A percentile compares a stretch with the other conserved stretches of the same genome.
Conservation (phyloP, 345 rosid species). For the rapeseed (Brassica napus) region Da-Ae NC_063442.1:31364001-31364500, state of each 20-base stretch:
- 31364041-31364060: neutral
- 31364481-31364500: conserved; percentile 99
- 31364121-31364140: neutral
- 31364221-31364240: conserved; percentile 83
- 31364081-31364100: neutral
- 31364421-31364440: conserved; percentile 37
- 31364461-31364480: conserved; percentile 94
- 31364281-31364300: conserved; percentile 13
- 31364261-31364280: conserved; percentile 99
- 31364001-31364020: neutral
- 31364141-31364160: conserved; percentile 73
- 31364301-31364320: neutral
- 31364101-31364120: neutral
- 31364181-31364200: conserved; percentile 82
- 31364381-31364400: conserved; percentile 92
- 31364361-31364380: conserved; percentile 11
- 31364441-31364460: conserved; percentile 49
- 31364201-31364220: conserved; percentile 97
- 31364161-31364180: conserved; percentile 90
- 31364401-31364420: conserved; percentile 68
- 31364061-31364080: neutral
- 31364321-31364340: neutral
- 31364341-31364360: neutral
- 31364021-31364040: neutral
- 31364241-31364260: conserved; percentile 98